These are phyloP conservation scores for Phialophora macrospora DNA, from an alignment of 2,329 filamentous ascomycete species.

Conservation along the genomic window DNA sequence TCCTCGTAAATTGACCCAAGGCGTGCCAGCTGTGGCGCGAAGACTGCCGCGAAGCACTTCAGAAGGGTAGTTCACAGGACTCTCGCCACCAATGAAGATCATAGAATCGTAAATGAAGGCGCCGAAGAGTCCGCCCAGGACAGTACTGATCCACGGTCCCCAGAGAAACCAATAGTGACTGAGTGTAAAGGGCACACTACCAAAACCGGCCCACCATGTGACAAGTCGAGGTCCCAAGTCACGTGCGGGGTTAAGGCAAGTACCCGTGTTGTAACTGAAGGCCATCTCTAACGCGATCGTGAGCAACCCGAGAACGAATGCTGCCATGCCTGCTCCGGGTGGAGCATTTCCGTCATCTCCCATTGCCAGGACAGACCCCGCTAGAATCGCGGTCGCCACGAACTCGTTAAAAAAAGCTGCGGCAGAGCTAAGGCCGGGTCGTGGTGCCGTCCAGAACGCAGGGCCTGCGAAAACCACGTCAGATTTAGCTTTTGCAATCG, in stretches of 20 bases:
- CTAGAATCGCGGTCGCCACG: constrained; percentile 43
- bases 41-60: not conserved
- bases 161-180: constrained; percentile 45
- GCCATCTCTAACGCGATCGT: constrained; percentile 43
- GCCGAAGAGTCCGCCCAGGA: constrained; percentile 44
- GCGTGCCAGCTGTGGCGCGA: not conserved
- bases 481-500: not conserved
- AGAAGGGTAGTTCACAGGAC: constrained; percentile 14
- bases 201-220: constrained; percentile 44
- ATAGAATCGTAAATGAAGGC: constrained; percentile 45
- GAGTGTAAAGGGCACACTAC: constrained; percentile 40
- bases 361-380: constrained; percentile 45
- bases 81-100: constrained; percentile 48
- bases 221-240: constrained; percentile 47
- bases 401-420: constrained; percentile 49
- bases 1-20: not conserved
- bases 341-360: constrained; percentile 53
- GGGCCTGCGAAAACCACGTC: constrained; percentile 35
- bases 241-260: constrained; percentile 45
- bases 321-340: constrained; percentile 51
- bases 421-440: constrained; percentile 37
- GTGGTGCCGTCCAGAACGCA: constrained; percentile 43
- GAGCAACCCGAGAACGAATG: constrained; percentile 54
- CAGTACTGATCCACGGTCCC: constrained; percentile 45
- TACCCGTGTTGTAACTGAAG: constrained; percentile 47